A percentile compares a stretch with the other conserved stretches of the same genome.
Evolutionary conservation across 2,329 filamentous ascomycete species (phyloP).

Genomic region (Diaporthe eres): DNA sequence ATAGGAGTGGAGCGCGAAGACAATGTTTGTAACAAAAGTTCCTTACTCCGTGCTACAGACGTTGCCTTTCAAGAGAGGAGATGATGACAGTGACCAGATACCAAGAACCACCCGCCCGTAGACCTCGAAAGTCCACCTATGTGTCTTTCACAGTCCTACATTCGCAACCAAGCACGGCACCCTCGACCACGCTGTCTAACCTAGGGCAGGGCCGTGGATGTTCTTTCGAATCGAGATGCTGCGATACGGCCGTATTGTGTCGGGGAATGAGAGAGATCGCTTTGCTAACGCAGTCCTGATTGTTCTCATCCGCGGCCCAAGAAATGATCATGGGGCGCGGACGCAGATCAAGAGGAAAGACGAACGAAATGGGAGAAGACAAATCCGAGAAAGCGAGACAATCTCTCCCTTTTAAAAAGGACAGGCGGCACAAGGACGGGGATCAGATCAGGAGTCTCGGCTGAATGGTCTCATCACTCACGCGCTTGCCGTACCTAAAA

Average conservation of each 20-base stretch:
- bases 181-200: neutral
- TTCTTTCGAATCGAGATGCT: neutral
- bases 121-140: neutral
- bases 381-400: neutral
- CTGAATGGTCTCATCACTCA: neutral
- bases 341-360: neutral
- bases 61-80: neutral
- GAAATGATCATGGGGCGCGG: neutral
- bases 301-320: neutral
- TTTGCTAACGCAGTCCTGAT: too few relatives aligned
- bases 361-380: neutral
- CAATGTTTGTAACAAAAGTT: neutral
- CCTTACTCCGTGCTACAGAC: too few relatives aligned
- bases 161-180: neutral
- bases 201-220: neutral
- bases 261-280: neutral
- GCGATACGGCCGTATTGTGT: too few relatives aligned
- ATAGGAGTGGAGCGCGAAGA: neutral
- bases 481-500: neutral
- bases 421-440: neutral
- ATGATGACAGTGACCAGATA: neutral
- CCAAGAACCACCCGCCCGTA: accelerated
- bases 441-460: neutral
- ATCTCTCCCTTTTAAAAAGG: neutral
- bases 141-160: neutral